Conservation (phyloP, 2,329 filamentous ascomycete genomes). For the Cryphonectria radicalis region DNA sequence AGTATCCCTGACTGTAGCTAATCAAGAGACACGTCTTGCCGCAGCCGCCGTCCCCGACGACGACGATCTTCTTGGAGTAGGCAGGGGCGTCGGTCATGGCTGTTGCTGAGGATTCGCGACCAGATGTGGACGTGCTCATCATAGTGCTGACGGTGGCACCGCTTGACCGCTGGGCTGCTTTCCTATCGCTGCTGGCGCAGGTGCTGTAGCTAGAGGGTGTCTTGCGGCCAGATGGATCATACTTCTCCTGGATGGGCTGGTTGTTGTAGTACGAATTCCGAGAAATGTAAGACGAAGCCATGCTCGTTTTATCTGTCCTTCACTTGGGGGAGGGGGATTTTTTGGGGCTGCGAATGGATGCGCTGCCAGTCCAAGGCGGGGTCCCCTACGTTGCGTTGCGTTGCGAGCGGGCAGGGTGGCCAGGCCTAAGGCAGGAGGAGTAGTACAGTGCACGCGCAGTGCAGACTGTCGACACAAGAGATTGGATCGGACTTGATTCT, state of each 20-base stretch:
- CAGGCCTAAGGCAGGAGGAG: background rate
- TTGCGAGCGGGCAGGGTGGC: background rate
- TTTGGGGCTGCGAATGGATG: conserved; percentile 4
- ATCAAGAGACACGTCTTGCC: conserved; percentile 98
- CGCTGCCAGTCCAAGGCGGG: conserved; percentile 29
- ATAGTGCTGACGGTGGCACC: conserved; percentile 89
- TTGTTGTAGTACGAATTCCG: conserved; percentile 58
- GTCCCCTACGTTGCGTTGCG: conserved; percentile 21
- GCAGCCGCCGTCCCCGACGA: conserved; percentile 96
- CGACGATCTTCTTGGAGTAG: conserved; percentile 99
- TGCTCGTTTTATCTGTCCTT: conserved; percentile 36
- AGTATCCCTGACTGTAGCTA: conserved; percentile 98
- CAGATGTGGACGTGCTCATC: conserved; percentile 70
- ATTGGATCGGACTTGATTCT: background rate
- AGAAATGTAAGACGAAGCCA: conserved; percentile 57
- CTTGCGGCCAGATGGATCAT: conserved; percentile 38
- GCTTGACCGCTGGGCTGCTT: conserved; percentile 69
- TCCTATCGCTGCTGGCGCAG: conserved; percentile 39
- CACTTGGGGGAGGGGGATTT: background rate
- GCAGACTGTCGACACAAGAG: background rate
- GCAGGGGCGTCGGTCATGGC: conserved; percentile 87
- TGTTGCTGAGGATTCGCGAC: conserved; percentile 78
- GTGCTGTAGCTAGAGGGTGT: conserved; percentile 24
- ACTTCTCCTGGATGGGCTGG: conserved; percentile 44
- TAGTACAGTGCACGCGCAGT: background rate